A percentile compares a stretch with the other conserved stretches of the same genome.
Conservation (phyloP, 768 basidiomycete genomes). For the Cystobasidium onofrii region DNA sequence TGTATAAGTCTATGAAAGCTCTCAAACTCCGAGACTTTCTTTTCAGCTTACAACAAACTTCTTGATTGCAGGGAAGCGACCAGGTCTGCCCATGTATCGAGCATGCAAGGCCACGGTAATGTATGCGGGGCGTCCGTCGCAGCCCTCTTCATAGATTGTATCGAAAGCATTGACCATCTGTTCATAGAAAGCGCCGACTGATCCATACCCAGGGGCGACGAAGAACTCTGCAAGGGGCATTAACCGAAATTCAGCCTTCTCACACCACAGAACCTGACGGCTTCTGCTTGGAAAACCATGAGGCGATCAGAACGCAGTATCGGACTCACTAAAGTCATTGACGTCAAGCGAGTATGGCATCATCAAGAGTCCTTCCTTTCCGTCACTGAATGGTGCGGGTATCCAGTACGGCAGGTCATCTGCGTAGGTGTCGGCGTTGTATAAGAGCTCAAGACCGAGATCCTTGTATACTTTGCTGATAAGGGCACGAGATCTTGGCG, state of each 20-base stretch:
- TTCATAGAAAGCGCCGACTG: constrained; percentile 37
- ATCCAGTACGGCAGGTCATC: constrained; percentile 37
- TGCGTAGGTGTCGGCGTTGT: constrained; percentile 38
- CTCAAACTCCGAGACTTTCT: background rate
- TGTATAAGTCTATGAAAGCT: background rate
- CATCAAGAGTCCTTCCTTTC: constrained; percentile 31
- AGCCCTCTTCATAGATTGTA: constrained; percentile 35
- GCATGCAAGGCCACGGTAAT: constrained; percentile 25
- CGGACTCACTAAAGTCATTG: background rate
- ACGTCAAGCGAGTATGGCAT: constrained; percentile 25
- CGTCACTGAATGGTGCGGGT: constrained; percentile 15
- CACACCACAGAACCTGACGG: too few species aligned
- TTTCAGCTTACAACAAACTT: constrained; percentile 32
- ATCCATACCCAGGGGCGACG: too few species aligned
- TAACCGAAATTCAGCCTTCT: constrained; percentile 29
- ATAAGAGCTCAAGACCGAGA: constrained; percentile 35
- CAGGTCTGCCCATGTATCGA: constrained; percentile 35
- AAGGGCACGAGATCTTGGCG: constrained; percentile 35
- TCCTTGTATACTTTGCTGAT: constrained; percentile 41
- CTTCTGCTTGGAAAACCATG: too few species aligned
- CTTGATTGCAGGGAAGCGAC: constrained; percentile 33
- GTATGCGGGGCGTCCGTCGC: constrained; percentile 20
- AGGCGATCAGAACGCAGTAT: too few species aligned
- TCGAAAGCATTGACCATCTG: constrained; percentile 32
- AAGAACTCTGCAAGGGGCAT: constrained; percentile 34